Evolutionary conservation across 805 yeast genomes (phyloP), one percentile per base, ranked within the genome.

Genomic region (Saturnispora halmiae): DNA sequence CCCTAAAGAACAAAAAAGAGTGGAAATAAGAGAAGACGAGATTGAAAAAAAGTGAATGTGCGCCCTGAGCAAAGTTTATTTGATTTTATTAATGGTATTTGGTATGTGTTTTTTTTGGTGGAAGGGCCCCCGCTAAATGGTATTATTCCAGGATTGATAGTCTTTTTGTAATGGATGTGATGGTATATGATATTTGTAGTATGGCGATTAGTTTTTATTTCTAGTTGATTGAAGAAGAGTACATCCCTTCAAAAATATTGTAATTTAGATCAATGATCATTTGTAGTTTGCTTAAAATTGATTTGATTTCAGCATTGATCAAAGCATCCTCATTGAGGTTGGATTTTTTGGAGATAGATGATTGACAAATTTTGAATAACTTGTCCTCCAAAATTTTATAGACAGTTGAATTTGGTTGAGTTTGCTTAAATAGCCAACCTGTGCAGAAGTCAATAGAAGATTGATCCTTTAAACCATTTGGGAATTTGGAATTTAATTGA

Each of bases 381-480:
- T 69, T 72, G 48, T 59, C 78, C 60, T 85, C 95, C 70, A 86
- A 67, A 36, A 84, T 67, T 5, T 79, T 78, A 55, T 85, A 85
- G 30, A 85, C 82, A 38, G 74, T 79, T 6, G 90, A 77, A 45
- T 67, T 67, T 36, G 95, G 95, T 60, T 85, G 95, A 10, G 88
- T 81, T 60, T 86, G 94, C 55, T 80, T 83, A 36, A 82, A 67
- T 34, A 86, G 67, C 95, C 95, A 85, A 48, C 78, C 74, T 56
- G 75, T 75, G 32, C 82, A 75, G 57, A 85, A 81, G 39, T 71
- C 75, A 34, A 75, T 66, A 43, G 70, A n/a, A n/a, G n/a, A 71
- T 1, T 70, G 59, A 32, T 61, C 51, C 21, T 64, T 65, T 8
- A 61, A 50, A 18, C 32, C 32, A 8, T 45, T 44, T 29, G 40